These are phyloP conservation scores for Mucuna pruriens DNA, from an alignment of 306 rosid genomes.

Conservation along the genomic window DNA sequence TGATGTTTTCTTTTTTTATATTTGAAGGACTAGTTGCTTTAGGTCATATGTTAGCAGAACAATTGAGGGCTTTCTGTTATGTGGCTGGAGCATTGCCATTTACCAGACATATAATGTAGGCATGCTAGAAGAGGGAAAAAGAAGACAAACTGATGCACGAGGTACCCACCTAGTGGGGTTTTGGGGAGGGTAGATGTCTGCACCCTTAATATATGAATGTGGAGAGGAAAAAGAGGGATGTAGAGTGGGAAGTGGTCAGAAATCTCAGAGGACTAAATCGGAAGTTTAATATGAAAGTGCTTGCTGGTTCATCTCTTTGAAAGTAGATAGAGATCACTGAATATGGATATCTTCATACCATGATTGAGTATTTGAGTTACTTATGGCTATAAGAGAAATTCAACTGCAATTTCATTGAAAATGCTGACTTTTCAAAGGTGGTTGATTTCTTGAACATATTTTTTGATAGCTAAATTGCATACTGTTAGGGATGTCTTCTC, in stretches of 20 bases:
- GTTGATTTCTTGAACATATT: neutral
- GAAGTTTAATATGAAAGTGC: constrained; percentile 19
- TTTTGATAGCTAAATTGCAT: neutral
- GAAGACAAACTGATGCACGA: neutral
- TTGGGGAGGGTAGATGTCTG: neutral
- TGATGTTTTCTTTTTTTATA: constrained; percentile 24
- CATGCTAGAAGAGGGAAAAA: constrained; percentile 1
- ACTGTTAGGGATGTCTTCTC: constrained; percentile 20
- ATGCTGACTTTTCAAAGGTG: neutral
- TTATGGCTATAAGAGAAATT: constrained; percentile 10
- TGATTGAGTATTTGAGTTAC: constrained; percentile 16
- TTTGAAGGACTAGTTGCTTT: constrained; percentile 20
- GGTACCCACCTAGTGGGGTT: neutral
- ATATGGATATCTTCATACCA: neutral
- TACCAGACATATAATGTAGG: neutral
- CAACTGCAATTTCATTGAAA: neutral
- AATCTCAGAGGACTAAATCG: neutral
- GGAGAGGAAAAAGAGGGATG: neutral
- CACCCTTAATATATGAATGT: neutral
- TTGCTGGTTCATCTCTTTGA: constrained; percentile 27
- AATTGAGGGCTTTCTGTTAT: constrained; percentile 12
- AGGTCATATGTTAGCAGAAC: constrained; percentile 1
- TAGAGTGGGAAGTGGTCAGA: constrained; percentile 3
- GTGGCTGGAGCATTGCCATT: constrained; percentile 17
- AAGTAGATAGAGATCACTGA: constrained; percentile 15